These are phyloP conservation scores for Aspergillus glaucus DNA, from an alignment of 2,329 filamentous ascomycete species.

Conservation along the genomic window DNA sequence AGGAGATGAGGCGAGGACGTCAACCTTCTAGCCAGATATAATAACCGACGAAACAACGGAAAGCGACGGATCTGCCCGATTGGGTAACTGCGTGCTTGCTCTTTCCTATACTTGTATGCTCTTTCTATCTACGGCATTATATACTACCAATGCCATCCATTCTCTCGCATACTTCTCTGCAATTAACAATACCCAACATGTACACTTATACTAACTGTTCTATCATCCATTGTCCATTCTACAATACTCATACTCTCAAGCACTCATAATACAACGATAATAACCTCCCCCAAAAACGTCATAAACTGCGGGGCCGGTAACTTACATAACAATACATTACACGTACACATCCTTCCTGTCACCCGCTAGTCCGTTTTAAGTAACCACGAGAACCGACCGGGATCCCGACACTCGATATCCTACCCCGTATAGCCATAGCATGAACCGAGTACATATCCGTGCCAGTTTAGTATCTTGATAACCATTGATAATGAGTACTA, in stretches of 20 bases:
- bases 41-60: neutral
- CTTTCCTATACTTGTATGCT: neutral
- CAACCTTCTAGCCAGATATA: no score
- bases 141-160: neutral
- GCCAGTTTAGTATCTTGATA: no score
- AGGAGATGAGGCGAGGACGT: neutral
- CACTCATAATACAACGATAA: neutral
- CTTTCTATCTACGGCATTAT: neutral
- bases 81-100: neutral
- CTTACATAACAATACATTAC: neutral
- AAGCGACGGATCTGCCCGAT: neutral
- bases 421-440: neutral
- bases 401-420: neutral
- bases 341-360: neutral
- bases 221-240: neutral
- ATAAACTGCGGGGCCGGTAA: neutral
- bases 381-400: conserved; percentile 2
- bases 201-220: no score
- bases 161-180: neutral
- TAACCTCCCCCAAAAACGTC: neutral
- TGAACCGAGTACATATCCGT: no score
- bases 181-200: neutral
- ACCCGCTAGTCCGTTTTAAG: neutral
- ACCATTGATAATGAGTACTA: neutral
- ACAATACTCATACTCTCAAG: neutral